Base-by-base conservation (phyloP, 345 rosid species). In the Corymbia maculata region DNA sequence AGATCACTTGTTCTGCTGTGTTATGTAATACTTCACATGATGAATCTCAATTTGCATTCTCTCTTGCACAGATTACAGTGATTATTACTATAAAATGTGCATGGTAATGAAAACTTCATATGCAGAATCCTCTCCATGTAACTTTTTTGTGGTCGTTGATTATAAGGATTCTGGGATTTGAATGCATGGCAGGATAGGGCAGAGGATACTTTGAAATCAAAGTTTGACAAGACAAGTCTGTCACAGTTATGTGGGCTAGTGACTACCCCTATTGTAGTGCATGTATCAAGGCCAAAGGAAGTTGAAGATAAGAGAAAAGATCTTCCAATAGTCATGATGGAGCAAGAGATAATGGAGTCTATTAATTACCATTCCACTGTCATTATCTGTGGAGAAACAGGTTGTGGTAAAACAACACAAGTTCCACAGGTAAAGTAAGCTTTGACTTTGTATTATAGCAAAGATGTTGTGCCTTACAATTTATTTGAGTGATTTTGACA, bases 311-410 rank as follows among this genome's bases (percentile, higher is more conserved):
- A 92, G 55, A 92, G 99, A 93, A 96, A 93, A 91, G 95, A 96
- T 91, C 99, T 96, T 92, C 98, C 99, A 2, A 95, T 97, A 68
- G 95, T 97, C 88, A 96, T 95, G 98, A 96, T 97, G 99, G 99
- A 97, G 93, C 99, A 96, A 89, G 99, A 97, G 92, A 96, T 96
- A 85, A 96, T 97, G 99, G 98, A 96, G 93, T 97, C 98, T 85
- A 93, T 96, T 86, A 95, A 96, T 89, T 92, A 94, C 70, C 93
- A 96, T 61, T 87, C 95, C 5, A 84, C 92, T 3, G 91, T 96
- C 87, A 95, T 96, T 88, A 93, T 97, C 87, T 95, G 97, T 59
- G 98, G 99, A 90, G 97, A 97, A 93, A 97, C 99, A 44, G 99
- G 99, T 53, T 95, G 98, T 92, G 99, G 99, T 89, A 97, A 97